phyloP scores from a whole-genome alignment of 116 monocot genomes.

The Iris pallida region DNA sequence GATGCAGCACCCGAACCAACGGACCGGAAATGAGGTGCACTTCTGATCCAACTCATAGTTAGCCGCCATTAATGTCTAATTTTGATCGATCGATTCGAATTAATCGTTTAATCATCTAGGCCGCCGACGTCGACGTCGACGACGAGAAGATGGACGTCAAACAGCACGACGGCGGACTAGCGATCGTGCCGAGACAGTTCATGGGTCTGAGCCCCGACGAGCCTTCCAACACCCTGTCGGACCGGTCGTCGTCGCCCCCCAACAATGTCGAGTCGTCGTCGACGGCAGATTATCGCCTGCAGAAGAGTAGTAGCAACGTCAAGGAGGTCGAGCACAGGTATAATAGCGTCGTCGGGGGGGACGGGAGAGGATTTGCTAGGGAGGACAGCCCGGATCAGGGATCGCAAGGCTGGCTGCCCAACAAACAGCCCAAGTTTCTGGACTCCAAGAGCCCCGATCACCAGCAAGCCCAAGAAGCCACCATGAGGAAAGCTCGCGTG shows the following conservation, averaged over 20 bases:
- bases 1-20: conserved; percentile 26
- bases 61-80: too few relatives aligned
- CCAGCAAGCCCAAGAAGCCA: conserved; percentile 14
- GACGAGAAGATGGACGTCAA: conserved; percentile 3
- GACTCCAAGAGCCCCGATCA: background rate
- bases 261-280: conserved; percentile 15
- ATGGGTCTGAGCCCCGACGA: conserved; percentile 39
- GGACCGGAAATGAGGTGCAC: too few relatives aligned
- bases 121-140: background rate
- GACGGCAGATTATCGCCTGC: conserved; percentile 5
- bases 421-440: background rate
- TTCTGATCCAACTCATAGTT: too few relatives aligned
- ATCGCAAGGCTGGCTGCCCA: conserved; percentile 20
- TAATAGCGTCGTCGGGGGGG: too few relatives aligned
- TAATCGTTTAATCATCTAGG: background rate
- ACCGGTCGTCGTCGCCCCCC: conserved; percentile 12
- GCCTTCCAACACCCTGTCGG: conserved; percentile 20
- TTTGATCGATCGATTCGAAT: too few relatives aligned
- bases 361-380: too few relatives aligned
- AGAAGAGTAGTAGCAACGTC: conserved; percentile 20
- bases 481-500: conserved; percentile 49
- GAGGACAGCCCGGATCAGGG: conserved; percentile 26
- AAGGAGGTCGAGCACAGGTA: background rate
- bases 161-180: background rate
- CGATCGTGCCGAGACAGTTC: conserved; percentile 5